Base-by-base conservation (phyloP, 345 rosid species). In the Adansonia digitata region DNA sequence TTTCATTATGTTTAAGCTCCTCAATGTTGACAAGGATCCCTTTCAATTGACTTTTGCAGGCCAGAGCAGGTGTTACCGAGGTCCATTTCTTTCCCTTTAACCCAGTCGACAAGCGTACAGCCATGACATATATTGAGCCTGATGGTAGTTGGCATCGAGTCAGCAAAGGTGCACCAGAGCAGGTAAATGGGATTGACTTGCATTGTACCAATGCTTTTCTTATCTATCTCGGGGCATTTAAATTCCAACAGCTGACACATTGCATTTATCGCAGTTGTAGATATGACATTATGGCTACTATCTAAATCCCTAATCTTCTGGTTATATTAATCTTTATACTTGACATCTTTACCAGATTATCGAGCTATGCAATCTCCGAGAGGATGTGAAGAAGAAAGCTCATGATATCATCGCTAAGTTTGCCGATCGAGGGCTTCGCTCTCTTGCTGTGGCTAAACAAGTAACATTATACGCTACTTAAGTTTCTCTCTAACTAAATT, bases 121-220 rank as follows among this genome's bases (percentile, higher is more conserved):
- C 94, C 60, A 88, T 90, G 63, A 90, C 94, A 59, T 90, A 85
- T 65, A 79, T 86, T 1, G 90, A 90, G 72, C 15, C 84, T 29
- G 77, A 79, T 40, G 94, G 90, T 1, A 78, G 63, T 26, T 90
- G 94, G 94, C 90, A 90, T 59, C 70, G 94, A 77, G 77, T 79
- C 52, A 90, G 92, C 83, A 90, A 90, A 79, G 94, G 94, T 55
- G 92, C 92, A 45, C 92, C 94, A 0, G 94, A 90, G 74, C 92
- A 90, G 87, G 94, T 89, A 65, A 53, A 29, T 53, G 27, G 27
- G 29, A 53, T 53, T 2, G 51, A 1, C 10, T 60, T 73, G 18
- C n/a, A 8, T 49, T 11, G 35, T 27, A 29, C n/a, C 14, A 72
- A 52, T 35, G 64, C 22, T 43, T 71, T 45, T 45, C 7, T 35